A percentile compares a stretch with the other conserved stretches of the same genome.
phyloP scores from a whole-genome alignment of 1,139 yeast species.

The Taphrina sp. region DNA sequence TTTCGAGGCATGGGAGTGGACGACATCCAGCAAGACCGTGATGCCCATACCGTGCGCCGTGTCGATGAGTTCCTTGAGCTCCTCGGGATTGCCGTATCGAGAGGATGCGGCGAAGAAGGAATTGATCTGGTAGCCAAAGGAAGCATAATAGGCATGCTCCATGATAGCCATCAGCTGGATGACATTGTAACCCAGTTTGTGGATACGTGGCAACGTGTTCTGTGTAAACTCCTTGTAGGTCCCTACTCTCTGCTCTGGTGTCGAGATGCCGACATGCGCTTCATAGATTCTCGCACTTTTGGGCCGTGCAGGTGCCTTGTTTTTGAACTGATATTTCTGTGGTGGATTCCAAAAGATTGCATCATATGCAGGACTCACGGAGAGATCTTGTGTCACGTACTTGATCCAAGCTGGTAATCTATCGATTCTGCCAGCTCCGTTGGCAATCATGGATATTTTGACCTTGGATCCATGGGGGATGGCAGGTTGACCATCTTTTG shows the following conservation, averaged over 20 bases:
- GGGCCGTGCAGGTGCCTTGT: conserved; percentile 57
- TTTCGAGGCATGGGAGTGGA: conserved; percentile 93
- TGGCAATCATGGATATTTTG: conserved; percentile 58
- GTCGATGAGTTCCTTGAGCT: conserved; percentile 82
- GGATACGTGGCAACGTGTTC: conserved; percentile 78
- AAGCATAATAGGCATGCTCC: conserved; percentile 98
- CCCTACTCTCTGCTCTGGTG: conserved; percentile 83
- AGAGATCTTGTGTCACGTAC: conserved; percentile 68
- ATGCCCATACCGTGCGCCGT: conserved; percentile 88
- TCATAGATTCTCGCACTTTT: conserved; percentile 77
- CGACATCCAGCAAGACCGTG: conserved; percentile 82
- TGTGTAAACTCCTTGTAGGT: conserved; percentile 79
- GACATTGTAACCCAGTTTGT: conserved; percentile 81
- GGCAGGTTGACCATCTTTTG: conserved; percentile 56
- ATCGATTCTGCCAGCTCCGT: conserved; percentile 68
- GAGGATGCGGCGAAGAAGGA: conserved; percentile 88
- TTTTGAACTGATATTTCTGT: conserved; percentile 57
- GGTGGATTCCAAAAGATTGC: conserved; percentile 92
- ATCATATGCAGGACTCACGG: conserved; percentile 63
- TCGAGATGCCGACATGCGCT: conserved; percentile 91
- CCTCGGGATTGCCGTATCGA: conserved; percentile 85
- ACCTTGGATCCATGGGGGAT: conserved; percentile 79
- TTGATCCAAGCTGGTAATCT: conserved; percentile 87
- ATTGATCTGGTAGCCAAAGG: conserved; percentile 94
- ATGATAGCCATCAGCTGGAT: conserved; percentile 95